Base-by-base conservation (phyloP, 2,329 filamentous ascomycete genomes). In the Clonostachys rhizophaga region DNA sequence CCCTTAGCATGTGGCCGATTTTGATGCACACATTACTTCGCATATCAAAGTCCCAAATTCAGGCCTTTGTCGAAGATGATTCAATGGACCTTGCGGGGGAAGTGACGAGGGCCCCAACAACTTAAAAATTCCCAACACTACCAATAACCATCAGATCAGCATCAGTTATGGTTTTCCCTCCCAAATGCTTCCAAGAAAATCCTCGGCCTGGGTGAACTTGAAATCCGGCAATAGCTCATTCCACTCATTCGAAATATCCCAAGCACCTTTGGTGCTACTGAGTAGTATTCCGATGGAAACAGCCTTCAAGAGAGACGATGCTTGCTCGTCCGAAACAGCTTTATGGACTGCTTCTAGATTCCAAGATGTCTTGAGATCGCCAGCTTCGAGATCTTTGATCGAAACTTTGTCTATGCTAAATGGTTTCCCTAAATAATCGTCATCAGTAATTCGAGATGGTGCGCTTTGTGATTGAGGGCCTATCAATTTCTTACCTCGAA, bases 401-500 rank as follows among this genome's bases (percentile, higher is more conserved):
- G 48, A 52, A 3, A 58, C 45, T 12, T 45, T 52, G 14, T 55
- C 52, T 0, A 61, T 48, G 2, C 40, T 17, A 16, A 61, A 59
- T 1, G 54, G 49, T 20, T 47, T 46, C 10, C 56, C 58, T 61
- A 14, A 13, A 20, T 20, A 20, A 20, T 20, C 6, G 20, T 18
- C 11, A 11, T 34, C 36, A 13, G 13, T 24, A 16, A 42, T 34
- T n/a, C 42, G 8, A 42, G 5, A 17, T n/a, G 11, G 6, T 11
- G 5, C 36, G 3, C 3, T n/a, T 14, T 39, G 36, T 39, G 36
- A 14, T 14, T 6, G 17, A n/a, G 14, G 36, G 36, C 14, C 7
- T 39, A 5, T n/a, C 17, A n/a, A 11, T 10, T 24, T 24, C 24
- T n/a, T 49, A 70, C 73, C 71, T 58, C 70, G 62, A 43, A 75